Evolutionary conservation across 2,329 filamentous ascomycete genomes (phyloP).

Genomic region (Exophiala lecanii-corni): DNA sequence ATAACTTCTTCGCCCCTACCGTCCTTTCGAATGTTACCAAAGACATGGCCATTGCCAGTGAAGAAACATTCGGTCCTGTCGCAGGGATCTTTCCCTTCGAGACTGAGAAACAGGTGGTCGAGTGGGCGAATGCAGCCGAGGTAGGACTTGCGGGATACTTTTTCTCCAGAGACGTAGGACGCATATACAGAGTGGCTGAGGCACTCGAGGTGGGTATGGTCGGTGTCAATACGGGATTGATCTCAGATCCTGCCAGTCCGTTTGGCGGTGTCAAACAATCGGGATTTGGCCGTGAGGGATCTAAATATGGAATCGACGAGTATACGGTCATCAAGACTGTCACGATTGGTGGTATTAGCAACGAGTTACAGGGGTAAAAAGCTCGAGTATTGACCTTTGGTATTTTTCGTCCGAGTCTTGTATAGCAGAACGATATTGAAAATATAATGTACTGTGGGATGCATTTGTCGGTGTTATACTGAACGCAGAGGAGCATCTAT

Average conservation of each 20-base stretch:
- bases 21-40: slow-evolving; percentile 80
- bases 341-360: slow-evolving; percentile 59
- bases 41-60: slow-evolving; percentile 76
- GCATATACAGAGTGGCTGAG: slow-evolving; percentile 58
- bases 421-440: too few relatives aligned
- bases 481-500: too few relatives aligned
- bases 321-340: slow-evolving; percentile 70
- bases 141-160: slow-evolving; percentile 95
- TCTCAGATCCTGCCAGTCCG: slow-evolving; percentile 50
- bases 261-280: slow-evolving; percentile 82
- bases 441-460: too few relatives aligned
- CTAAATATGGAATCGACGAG: slow-evolving; percentile 66
- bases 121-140: slow-evolving; percentile 72
- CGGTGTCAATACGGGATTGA: slow-evolving; percentile 66
- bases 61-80: slow-evolving; percentile 95
- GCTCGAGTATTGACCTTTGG: too few relatives aligned
- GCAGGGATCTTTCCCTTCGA: slow-evolving; percentile 85
- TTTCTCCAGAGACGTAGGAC: slow-evolving; percentile 62
- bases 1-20: slow-evolving; percentile 86
- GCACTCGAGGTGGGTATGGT: slow-evolving; percentile 50
- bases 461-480: too few relatives aligned
- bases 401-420: too few relatives aligned
- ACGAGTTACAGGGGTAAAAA: slow-evolving; percentile 47
- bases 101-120: slow-evolving; percentile 82
- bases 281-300: slow-evolving; percentile 75